Evolutionary conservation across 1,284 basidiomycete genomes (phyloP).

Genomic region (Mycosarcoma maydis): DNA sequence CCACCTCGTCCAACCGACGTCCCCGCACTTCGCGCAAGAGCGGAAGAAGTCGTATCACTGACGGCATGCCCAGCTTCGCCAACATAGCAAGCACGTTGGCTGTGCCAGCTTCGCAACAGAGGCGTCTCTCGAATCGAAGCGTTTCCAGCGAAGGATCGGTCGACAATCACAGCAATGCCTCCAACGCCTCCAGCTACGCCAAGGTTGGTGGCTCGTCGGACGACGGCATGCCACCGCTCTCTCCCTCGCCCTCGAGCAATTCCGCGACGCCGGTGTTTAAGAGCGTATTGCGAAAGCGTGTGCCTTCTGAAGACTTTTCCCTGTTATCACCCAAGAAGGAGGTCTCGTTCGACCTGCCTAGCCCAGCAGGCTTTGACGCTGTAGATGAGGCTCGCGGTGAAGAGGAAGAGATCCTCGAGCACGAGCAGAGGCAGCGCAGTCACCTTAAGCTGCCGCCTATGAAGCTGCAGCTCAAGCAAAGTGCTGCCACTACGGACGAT

Average conservation of each 20-base stretch:
- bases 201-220: conserved; percentile 38
- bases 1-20: conserved; percentile 9
- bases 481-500: background rate
- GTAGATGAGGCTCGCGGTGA: conserved; percentile 15
- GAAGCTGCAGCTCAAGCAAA: conserved; percentile 21
- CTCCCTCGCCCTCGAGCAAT: conserved; percentile 4
- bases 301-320: conserved; percentile 7
- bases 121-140: conserved; percentile 31
- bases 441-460: conserved; percentile 32
- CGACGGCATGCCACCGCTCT: conserved; percentile 18
- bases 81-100: conserved; percentile 28
- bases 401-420: conserved; percentile 34
- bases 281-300: conserved; percentile 36
- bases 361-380: conserved; percentile 1
- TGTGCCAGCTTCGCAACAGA: conserved; percentile 17
- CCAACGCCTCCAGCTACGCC: conserved; percentile 30
- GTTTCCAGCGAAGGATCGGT: conserved; percentile 37
- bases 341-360: conserved; percentile 35
- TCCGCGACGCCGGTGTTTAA: conserved; percentile 10
- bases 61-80: conserved; percentile 34
- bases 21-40: conserved; percentile 20
- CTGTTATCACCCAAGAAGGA: conserved; percentile 30
- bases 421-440: conserved; percentile 38
- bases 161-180: conserved; percentile 43
- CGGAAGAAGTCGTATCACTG: conserved; percentile 32